Conservation (phyloP, 1,139 yeast genomes). For the Suhomyces bolitotheri region DNA sequence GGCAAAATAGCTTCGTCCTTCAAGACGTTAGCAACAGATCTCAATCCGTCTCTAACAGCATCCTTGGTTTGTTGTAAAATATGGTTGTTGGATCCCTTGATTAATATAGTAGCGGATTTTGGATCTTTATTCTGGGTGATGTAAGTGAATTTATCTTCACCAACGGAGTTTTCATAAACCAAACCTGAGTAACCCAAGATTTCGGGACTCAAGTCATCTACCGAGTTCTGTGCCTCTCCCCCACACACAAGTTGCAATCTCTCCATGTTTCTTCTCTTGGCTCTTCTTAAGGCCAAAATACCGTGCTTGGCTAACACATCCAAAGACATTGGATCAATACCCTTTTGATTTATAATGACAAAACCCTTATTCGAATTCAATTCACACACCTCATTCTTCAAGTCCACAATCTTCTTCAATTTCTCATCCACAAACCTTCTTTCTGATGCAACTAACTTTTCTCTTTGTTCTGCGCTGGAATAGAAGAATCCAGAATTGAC, state of each 20-base stretch:
- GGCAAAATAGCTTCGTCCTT: constrained; percentile 86
- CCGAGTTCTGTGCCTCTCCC: constrained; percentile 97
- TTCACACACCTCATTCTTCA: constrained; percentile 89
- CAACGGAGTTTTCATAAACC: constrained; percentile 89
- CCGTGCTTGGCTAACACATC: constrained; percentile 93
- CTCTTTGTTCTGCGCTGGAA: constrained; percentile 94
- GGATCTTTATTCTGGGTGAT: constrained; percentile 92
- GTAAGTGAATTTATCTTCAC: constrained; percentile 97
- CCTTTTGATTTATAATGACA: constrained; percentile 96
- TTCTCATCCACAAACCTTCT: constrained; percentile 94
- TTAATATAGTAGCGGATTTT: constrained; percentile 85
- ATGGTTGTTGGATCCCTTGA: constrained; percentile 91
- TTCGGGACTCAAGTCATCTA: constrained; percentile 84
- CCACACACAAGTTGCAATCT: constrained; percentile 95
- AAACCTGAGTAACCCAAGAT: constrained; percentile 89
- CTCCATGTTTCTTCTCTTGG: constrained; percentile 99
- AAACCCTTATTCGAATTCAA: constrained; percentile 73
- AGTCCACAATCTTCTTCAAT: constrained; percentile 83
- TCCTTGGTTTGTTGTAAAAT: constrained; percentile 90
- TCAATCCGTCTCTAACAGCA: constrained; percentile 94
- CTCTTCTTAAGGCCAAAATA: constrained; percentile 92
- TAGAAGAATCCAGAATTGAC: constrained; percentile 96
- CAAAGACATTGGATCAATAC: constrained; percentile 97
- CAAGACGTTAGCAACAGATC: constrained; percentile 90
- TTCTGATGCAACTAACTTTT: constrained; percentile 90